Evolutionary conservation across 306 rosid genomes (phyloP).

Genomic region (Casuarina equisetifolia): DNA sequence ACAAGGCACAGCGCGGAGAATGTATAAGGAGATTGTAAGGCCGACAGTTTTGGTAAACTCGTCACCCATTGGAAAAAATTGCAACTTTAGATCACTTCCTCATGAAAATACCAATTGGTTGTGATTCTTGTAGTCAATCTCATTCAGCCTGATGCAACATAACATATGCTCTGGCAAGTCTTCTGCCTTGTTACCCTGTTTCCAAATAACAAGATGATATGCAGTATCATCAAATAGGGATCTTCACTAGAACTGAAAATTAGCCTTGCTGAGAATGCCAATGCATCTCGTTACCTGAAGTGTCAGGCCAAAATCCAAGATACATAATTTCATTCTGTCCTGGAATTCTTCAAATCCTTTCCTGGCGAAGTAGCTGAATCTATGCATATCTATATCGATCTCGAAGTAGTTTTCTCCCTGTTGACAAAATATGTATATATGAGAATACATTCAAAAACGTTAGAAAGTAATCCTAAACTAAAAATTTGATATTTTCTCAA

Average conservation of each 20-base stretch:
- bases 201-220: conserved; percentile 10
- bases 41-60: conserved; percentile 9
- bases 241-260: neutral
- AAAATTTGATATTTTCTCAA: neutral
- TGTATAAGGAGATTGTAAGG: conserved; percentile 12
- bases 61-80: neutral
- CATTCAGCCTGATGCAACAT: conserved; percentile 72
- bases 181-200: conserved; percentile 81
- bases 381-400: conserved; percentile 91
- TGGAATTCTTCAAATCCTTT: conserved; percentile 87
- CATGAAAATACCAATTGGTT: conserved; percentile 44
- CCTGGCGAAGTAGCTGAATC: conserved; percentile 89
- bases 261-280: conserved; percentile 4
- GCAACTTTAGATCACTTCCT: neutral
- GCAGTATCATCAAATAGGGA: conserved; percentile 20
- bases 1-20: conserved; percentile 10
- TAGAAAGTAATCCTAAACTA: neutral
- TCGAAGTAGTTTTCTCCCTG: conserved; percentile 98
- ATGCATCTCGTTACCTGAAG: conserved; percentile 65
- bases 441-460: neutral
- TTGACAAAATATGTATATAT: neutral
- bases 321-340: conserved; percentile 66
- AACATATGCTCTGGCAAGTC: conserved; percentile 82
- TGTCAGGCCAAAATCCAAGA: conserved; percentile 82
- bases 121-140: conserved; percentile 57